Evolutionary conservation across 1,284 basidiomycete genomes (phyloP), one percentile per base, ranked within the genome.

Genomic region (Meripilus lineatus): DNA sequence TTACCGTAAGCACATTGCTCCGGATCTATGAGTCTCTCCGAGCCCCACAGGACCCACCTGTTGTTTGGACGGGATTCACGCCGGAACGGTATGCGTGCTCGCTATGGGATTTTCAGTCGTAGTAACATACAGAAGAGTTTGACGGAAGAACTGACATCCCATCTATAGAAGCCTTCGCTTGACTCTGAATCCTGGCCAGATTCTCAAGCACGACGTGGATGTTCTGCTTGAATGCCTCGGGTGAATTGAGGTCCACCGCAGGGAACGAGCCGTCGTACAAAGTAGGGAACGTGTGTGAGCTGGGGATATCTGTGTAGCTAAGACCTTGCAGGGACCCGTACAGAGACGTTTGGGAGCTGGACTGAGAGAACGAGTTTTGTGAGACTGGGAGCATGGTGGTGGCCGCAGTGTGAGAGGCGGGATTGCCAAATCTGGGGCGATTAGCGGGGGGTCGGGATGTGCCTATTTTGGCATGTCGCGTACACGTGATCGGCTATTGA

Each of bases 171-270:
- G 61, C 67, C 32, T 68, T 61, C 0, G 76, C 72, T 2, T 74
- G 56, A 6, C 53, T 57, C 47, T 74, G 74, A 3, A 79, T 57
- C 15, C 68, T 58, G 3, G 61, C 49, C 3, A 78, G 62, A n/a
- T 72, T 67, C 25, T 67, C 63, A 30, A 72, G 70, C 0, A 69
- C 65, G 17, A 72, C 41, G 39, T 69, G 67, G 5, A 80, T 63
- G 55, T 77, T 79, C 36, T 74, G 70, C 48, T 72, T 76, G 66
- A 82, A 79, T 11, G 68, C 50, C 30, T 72, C 72, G 2, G 74
- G 72, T 18, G 77, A 76, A 52, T 75, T 79, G 6, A 67, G 69
- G 47, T 80, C 79, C 2, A 46, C 46, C 3, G 41, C 41, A 23
- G 20, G n/a, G 38, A 34, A 25, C 18, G 30, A 36, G 33, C 38